Conservation (phyloP, 176 grass and related monocot species). For the Triticum dicoccoides region DNA sequence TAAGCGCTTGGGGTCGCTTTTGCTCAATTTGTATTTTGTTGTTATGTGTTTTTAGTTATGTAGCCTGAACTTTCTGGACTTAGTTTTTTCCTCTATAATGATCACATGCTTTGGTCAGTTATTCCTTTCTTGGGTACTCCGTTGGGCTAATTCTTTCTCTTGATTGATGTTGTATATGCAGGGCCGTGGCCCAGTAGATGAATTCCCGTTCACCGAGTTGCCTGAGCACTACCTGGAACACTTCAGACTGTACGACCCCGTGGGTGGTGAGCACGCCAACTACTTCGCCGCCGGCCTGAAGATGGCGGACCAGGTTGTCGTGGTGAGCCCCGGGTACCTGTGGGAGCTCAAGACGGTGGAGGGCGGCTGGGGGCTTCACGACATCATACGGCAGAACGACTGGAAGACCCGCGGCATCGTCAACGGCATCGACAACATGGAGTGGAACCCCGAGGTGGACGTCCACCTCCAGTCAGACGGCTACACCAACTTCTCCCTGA, state of each 20-base stretch:
- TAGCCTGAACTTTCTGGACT: no score
- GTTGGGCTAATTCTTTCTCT: no score
- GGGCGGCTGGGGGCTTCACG: slow-evolving; percentile 85
- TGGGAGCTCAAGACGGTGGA: slow-evolving; percentile 92
- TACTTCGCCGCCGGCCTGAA: slow-evolving; percentile 81
- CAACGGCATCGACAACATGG: slow-evolving; percentile 78
- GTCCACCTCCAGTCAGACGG: slow-evolving; percentile 66
- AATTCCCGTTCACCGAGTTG: slow-evolving; percentile 63
- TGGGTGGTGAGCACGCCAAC: slow-evolving; percentile 87
- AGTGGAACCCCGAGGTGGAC: slow-evolving; percentile 81
- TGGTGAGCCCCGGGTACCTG: slow-evolving; percentile 74
- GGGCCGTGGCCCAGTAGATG: slow-evolving; percentile 75
- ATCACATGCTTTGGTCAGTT: neutral
- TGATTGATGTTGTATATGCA: slow-evolving; percentile 10
- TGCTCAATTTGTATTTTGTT: no score
- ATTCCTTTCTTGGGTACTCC: neutral
- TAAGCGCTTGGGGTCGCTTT: no score
- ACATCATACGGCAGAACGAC: slow-evolving; percentile 67
- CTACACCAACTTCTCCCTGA: slow-evolving; percentile 68
- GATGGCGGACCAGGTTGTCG: slow-evolving; percentile 72
- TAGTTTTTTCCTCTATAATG: no score
- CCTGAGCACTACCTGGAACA: slow-evolving; percentile 71
- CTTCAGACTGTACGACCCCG: slow-evolving; percentile 70
- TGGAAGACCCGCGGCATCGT: slow-evolving; percentile 88
- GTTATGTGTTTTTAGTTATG: no score